Evolutionary conservation across 1,284 basidiomycete species (phyloP), one percentile per base, ranked within the genome.

Genomic region (Boletus albobrunnescens): DNA sequence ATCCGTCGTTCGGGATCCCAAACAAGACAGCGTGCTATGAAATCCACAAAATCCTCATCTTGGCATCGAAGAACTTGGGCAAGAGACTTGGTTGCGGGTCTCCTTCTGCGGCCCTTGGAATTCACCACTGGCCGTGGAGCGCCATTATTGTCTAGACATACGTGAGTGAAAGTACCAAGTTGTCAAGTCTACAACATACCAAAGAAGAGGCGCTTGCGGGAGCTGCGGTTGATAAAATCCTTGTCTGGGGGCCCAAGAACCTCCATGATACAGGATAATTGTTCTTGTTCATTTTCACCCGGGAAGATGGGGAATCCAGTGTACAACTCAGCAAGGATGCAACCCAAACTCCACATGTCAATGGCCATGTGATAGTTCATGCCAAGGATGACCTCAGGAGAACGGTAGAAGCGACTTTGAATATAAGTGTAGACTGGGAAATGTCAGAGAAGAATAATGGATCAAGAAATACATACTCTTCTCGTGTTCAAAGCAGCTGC

Each of bases 221-320:
- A 92, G 61, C 94, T 95, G 50, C 87, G 85, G 63, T 98, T 95
- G 57, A 99, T 76, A 57, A 98, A 84, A 56, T 97, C 91, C 65
- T 91, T 90, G 56, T 99, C 96, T 0, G 96, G 96, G 27, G 94
- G 74, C 12, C 96, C 96, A 35, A 99, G 81, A 7, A 99, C 89
- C 68, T 99, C 96, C 95, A 99, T 99, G 69, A 99, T 99, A 67
- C 96, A 99, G 6, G 94, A 91, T 51, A 99, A 72, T 63, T 99
- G 96, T 67, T 99, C 95, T 70, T 97, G 94, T 69, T 99, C 96
- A 64, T 96, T 96, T 71, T 98, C 95, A n/a, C 95, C 95, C 0
- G 95, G 95, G 71, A 99, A 99, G 60, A 99, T 94, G 0, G 96
- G 96, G 67, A 94, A 97, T 1, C 96, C 96, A n/a, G 96, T 99